phyloP scores from a whole-genome alignment of 352 stramenopile species.

The Globisporangium takayamanum region DNA sequence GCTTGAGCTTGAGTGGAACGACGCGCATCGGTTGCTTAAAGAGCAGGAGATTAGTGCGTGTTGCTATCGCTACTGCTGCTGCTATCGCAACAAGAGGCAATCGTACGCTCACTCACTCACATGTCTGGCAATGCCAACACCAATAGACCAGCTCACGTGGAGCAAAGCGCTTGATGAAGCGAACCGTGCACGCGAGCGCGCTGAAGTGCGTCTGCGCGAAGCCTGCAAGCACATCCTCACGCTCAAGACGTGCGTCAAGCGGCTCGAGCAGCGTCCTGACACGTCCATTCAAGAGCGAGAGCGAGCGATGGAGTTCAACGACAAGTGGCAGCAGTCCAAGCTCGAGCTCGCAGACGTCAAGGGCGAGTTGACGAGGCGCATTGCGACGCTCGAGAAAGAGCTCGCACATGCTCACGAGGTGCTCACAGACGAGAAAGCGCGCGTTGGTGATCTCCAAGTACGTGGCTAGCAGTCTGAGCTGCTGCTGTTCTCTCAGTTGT shows the following conservation, averaged over 20 bases:
- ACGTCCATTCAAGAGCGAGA: conserved; percentile 11
- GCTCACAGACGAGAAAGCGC: conserved; percentile 13
- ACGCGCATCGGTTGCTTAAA: conserved; percentile 20
- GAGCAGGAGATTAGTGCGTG: conserved; percentile 19
- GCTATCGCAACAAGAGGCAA: background rate
- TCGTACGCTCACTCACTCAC: background rate
- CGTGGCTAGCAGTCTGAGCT: background rate
- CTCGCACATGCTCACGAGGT: conserved; percentile 11
- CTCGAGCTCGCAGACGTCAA: conserved; percentile 22
- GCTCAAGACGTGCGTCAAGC: conserved; percentile 26
- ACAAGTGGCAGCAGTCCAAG: conserved; percentile 22
- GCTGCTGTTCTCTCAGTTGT: background rate
- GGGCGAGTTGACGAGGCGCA: conserved; percentile 16
- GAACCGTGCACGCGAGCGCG: conserved; percentile 8
- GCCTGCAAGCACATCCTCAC: conserved; percentile 39
- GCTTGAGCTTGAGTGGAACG: conserved; percentile 31
- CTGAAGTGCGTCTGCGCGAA: conserved; percentile 22
- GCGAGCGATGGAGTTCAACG: conserved; percentile 9
- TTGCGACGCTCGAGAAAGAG: conserved; percentile 25
- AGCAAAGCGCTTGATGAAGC: conserved; percentile 9
- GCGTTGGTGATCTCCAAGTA: conserved; percentile 20
- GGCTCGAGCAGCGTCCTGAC: conserved; percentile 19
- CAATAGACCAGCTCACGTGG: conserved; percentile 10
- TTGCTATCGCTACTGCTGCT: background rate
- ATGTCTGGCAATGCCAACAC: background rate